Base-by-base conservation (phyloP, 805 yeast genomes). In the Yarrowia sp. region DNA sequence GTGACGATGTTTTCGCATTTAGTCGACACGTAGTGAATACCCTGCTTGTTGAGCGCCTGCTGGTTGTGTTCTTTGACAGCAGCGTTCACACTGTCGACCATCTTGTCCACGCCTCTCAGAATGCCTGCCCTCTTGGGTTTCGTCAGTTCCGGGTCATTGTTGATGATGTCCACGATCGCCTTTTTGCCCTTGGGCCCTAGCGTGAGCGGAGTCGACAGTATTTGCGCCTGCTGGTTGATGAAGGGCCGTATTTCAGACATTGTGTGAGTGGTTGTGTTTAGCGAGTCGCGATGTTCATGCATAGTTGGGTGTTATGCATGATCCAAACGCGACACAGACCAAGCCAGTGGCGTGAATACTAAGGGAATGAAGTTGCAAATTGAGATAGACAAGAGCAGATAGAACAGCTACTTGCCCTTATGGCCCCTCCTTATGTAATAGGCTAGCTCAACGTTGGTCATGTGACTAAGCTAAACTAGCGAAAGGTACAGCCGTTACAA, bases 1-100 rank as follows among this genome's bases (percentile, higher is more conserved):
- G 14, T 22, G 36, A 58, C 62, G 7, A 44, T 18, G 13, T 64
- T 49, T 29, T 51, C 62, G 36, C 65, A 62, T 49, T 51, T 47
- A n/a, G 62, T 35, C 16, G 65, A 29, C 10, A 31, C 32, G 44
- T 31, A 44, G 16, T 35, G 59, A 18, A 33, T 13, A 5, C 35
- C 59, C 24, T 49, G 41, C 25, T 33, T 55, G 51, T 36, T 39
- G 51, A 49, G 62, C 2, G 19, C 21, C 19, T 32, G 25, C 24
- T 25, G 21, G 41, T 31, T 33, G 36, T 44, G 46, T 27, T 22
- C 42, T 21, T 13, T 27, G 21, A 32, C 42, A 10, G 51, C 46
- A 3, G 56, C 9, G 29, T 42, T 19, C 14, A 41, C 41, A 59
- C 35, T 32, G 6, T 33, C 33, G 16, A 51, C 58, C 58, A 51